These are phyloP conservation scores for Chlamydomonas asymmetrica DNA, from an alignment of 139 green algal species.

Conservation along the genomic window DNA sequence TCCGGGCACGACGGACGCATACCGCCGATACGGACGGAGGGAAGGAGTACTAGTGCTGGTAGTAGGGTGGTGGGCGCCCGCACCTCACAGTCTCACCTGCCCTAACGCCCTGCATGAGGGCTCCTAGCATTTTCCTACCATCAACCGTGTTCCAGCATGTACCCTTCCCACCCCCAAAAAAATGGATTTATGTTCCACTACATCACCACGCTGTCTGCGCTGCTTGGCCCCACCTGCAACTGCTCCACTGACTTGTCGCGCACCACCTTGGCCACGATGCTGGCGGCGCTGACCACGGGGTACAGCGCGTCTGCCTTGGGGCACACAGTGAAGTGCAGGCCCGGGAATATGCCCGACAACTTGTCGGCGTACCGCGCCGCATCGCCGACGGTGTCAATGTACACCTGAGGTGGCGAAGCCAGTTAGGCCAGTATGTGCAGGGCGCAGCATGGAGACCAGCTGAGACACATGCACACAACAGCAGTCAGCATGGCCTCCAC, in stretches of 20 bases:
- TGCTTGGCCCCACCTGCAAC: neutral
- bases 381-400: slow-evolving; percentile 94
- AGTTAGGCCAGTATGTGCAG: no score
- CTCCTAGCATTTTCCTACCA: no score
- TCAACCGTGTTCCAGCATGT: neutral
- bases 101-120: no score
- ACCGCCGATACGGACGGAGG: no score
- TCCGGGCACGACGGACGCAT: no score
- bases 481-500: no score
- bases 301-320: slow-evolving; percentile 82
- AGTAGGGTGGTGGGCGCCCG: no score
- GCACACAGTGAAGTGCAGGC: slow-evolving; percentile 75
- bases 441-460: no score
- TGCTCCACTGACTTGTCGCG: slow-evolving; percentile 43
- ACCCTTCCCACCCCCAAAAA: no score
- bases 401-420: slow-evolving; percentile 74
- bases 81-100: no score
- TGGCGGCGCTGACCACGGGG: slow-evolving; percentile 90
- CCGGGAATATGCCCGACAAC: slow-evolving; percentile 62
- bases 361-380: slow-evolving; percentile 52
- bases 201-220: neutral
- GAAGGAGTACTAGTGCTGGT: no score
- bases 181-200: neutral
- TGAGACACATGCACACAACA: no score
- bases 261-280: slow-evolving; percentile 90